Evolutionary conservation across 1,139 yeast species (phyloP), one percentile per base, ranked within the genome.

Genomic region (Lodderomyces jiufengensis): DNA sequence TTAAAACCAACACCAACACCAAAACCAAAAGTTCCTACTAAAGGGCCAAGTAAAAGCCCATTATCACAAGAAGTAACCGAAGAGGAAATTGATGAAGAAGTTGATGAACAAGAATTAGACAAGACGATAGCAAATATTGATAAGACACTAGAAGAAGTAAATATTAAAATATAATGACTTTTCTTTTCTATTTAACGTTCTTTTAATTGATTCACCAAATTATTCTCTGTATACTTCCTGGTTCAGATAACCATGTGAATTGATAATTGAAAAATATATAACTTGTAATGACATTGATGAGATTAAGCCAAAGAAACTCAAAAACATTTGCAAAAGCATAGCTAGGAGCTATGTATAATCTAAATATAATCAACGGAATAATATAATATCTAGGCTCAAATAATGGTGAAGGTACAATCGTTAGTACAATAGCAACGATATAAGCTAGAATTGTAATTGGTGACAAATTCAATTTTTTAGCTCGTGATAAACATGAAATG

Each of bases 351-450:
- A 70, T 60, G 41, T 78, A 70, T 5, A 84, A 40, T 49, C 97
- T 72, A 78, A 90, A 88, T 25, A 88, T 54, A 10, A 84, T 55
- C 51, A 78, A 78, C 3, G 98, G 97, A 3, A 86, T 52, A 34
- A 92, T 84, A 56, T 83, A 92, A 57, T 94, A 92, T 37, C 98
- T 74, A 32, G 97, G 96, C 56, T 92, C 99, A 50, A 94, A 79
- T 44, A 92, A 66, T 8, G 98, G 97, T 0, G 95, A 81, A 10
- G 97, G 96, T 0, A 84, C 76, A 18, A 92, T 67, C 0, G 94
- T 83, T 2, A 78, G 55, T 2, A 71, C 51, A 0, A 76, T 67
- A 21, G 90, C 82, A 0, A 63, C 59, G 2, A 79, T 41, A 40
- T 70, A 78, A 1, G 79, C 73, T 8, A 74, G 8, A 4, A 60